phyloP scores from a whole-genome alignment of 257 asterid genomes.

The Fraxinus excelsior region DNA sequence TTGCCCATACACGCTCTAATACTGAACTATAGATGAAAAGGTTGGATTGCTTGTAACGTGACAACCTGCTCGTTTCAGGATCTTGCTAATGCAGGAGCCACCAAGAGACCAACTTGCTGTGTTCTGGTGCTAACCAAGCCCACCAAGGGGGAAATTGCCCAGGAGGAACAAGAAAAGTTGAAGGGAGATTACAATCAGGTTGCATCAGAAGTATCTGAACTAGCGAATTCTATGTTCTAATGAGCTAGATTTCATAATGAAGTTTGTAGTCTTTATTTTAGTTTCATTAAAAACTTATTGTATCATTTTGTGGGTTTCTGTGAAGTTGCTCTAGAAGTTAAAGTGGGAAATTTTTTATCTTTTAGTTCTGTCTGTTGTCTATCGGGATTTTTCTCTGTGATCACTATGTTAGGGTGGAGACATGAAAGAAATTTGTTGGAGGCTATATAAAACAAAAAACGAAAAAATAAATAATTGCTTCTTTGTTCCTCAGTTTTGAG shows the following conservation, averaged over 20 bases:
- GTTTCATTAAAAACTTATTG: not conserved
- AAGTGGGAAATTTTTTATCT: too few relatives aligned
- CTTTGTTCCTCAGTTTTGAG: too few relatives aligned
- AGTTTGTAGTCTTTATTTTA: conserved; percentile 22
- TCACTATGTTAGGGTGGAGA: too few relatives aligned
- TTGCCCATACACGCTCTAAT: not conserved
- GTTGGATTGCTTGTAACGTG: not conserved
- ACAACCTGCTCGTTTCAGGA: conserved; percentile 51
- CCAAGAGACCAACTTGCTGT: conserved; percentile 96
- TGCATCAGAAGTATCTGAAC: conserved; percentile 53
- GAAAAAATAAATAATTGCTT: too few relatives aligned
- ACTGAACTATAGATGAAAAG: not conserved
- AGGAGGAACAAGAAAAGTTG: conserved; percentile 73
- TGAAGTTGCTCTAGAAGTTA: not conserved
- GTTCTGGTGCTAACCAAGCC: conserved; percentile 79
- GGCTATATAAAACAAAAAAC: too few relatives aligned
- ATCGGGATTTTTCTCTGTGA: too few relatives aligned
- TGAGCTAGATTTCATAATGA: conserved; percentile 18
- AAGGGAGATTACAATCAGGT: conserved; percentile 71
- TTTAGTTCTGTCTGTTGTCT: too few relatives aligned
- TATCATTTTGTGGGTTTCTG: not conserved
- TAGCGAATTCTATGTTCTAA: conserved; percentile 51
- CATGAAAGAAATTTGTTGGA: too few relatives aligned
- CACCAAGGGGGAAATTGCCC: conserved; percentile 61
- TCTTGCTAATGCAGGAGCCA: conserved; percentile 87